Percentiles rank a stretch among this genome's conserved stretches.
Conservation (phyloP, 1,139 yeast genomes). For the Suhomyces choctaworum region DNA sequence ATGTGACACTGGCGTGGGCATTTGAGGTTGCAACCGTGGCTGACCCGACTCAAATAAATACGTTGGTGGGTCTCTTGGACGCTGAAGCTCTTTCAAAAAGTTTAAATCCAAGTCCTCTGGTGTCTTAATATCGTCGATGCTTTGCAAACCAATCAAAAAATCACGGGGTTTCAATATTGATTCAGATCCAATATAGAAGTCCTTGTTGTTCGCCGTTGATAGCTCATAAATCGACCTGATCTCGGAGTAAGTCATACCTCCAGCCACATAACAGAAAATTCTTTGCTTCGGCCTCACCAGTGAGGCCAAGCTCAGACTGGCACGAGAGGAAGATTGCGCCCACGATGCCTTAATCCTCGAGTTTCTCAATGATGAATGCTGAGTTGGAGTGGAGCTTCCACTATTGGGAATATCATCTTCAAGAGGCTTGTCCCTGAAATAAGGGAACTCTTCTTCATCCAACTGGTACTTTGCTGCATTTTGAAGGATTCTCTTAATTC, state of each 20-base stretch:
- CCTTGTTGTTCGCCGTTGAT: conserved; percentile 61
- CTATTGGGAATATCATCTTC: conserved; percentile 49
- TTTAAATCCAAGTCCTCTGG: conserved; percentile 37
- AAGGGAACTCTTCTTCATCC: conserved; percentile 66
- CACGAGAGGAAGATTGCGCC: conserved; percentile 57
- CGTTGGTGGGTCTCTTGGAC: conserved; percentile 35
- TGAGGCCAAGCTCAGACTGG: conserved; percentile 18
- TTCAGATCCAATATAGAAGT: conserved; percentile 82
- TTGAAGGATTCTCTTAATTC: conserved; percentile 59
- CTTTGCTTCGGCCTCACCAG: conserved; percentile 59
- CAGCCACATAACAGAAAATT: conserved; percentile 79
- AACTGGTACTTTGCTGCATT: conserved; percentile 48
- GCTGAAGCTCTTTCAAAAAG: conserved; percentile 26
- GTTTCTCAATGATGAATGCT: conserved; percentile 55
- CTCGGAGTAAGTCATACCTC: conserved; percentile 88
- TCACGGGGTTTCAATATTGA: conserved; percentile 67
- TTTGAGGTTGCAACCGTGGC: conserved; percentile 17
- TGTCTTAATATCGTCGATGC: conserved; percentile 38
- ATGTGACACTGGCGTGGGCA: conserved; percentile 1
- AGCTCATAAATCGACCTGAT: conserved; percentile 75
- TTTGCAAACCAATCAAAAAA: conserved; percentile 47
- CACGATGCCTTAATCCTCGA: conserved; percentile 79
- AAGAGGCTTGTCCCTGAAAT: conserved; percentile 72
- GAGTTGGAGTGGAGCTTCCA: conserved; percentile 13
- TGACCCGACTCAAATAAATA: conserved; percentile 32